phyloP scores from a whole-genome alignment of 495 filamentous ascomycete genomes.

The Clavariopsis aquatica region DNA sequence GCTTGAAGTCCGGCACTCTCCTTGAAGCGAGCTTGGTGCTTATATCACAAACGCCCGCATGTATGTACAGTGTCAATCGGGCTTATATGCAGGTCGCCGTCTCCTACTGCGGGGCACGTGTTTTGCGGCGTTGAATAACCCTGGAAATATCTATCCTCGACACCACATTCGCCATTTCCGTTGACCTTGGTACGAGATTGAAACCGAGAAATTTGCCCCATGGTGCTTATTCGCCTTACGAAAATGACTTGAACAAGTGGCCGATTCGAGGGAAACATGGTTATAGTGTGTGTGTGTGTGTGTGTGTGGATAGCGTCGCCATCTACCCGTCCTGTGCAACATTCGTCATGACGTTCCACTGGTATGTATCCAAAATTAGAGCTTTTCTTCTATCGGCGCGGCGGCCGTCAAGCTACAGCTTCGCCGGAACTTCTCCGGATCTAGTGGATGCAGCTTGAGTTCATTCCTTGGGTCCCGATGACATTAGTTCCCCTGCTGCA shows the following conservation, averaged over 20 bases:
- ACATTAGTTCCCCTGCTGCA: neutral
- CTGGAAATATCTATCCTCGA: no score
- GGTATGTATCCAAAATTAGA: neutral
- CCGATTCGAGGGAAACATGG: no score
- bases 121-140: neutral
- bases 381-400: neutral
- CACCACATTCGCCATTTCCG: no score
- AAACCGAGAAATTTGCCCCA: no score
- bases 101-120: neutral
- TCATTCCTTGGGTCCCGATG: no score
- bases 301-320: neutral
- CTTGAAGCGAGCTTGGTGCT: neutral
- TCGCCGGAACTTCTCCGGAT: no score
- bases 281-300: no score
- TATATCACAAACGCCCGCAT: neutral
- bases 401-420: neutral
- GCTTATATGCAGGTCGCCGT: neutral
- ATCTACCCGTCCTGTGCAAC: neutral
- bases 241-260: neutral
- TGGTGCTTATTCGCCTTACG: neutral
- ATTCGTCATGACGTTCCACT: neutral
- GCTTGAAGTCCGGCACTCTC: neutral
- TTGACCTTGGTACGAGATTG: no score
- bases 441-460: no score
- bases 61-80: neutral